Base-by-base conservation (phyloP, 192 early-diverging fungal species). In the Gamsiella multidivaricata region DNA sequence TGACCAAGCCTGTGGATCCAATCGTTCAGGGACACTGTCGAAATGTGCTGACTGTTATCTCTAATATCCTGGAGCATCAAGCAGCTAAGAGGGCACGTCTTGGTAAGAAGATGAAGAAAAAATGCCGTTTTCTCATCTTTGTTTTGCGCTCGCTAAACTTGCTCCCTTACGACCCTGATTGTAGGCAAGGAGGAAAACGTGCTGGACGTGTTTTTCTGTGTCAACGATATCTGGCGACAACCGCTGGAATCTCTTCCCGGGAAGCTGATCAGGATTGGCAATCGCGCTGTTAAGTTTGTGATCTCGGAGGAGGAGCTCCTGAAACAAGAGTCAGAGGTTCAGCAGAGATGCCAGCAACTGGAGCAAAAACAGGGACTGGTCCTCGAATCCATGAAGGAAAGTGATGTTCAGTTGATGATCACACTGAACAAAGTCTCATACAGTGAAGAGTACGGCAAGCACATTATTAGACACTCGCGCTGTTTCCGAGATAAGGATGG, bases 191-290 rank as follows among this genome's bases (percentile, higher is more conserved):
- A 43, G 14, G 39, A 58, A 6, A 3, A 9, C 5, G 39, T 6
- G 10, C 34, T 42, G 11, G 37, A 58, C 14, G 17, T 45, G 32
- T 67, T 68, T 31, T 78, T 49, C 15, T 54, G 63, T 15, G 29
- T 78, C 20, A 78, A 69, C 32, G 60, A 78, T 17, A 58, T 69
- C 32, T 78, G 74, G 74, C 23, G 31, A 15, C 47, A 41, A 0
- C 46, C 49, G 1, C 37, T 78, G 1, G 32, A n/a, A 6, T 47
- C 65, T 1, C 15, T 63, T 10, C 36, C 59, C 12, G 37, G 28
- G 2, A 39, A 61, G 7, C 26, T 8, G 3, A 37, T 75, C n/a
- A 28, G 20, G 11, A 18, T 32, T 0, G 52, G 65, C 2, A 68
- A 15, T 34, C 39, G 57, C 2, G 59, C 29, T 3, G 65, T 78